These are phyloP conservation scores for Picochlorum costavermella DNA, from an alignment of 139 green algal species.

Conservation along the genomic window DNA sequence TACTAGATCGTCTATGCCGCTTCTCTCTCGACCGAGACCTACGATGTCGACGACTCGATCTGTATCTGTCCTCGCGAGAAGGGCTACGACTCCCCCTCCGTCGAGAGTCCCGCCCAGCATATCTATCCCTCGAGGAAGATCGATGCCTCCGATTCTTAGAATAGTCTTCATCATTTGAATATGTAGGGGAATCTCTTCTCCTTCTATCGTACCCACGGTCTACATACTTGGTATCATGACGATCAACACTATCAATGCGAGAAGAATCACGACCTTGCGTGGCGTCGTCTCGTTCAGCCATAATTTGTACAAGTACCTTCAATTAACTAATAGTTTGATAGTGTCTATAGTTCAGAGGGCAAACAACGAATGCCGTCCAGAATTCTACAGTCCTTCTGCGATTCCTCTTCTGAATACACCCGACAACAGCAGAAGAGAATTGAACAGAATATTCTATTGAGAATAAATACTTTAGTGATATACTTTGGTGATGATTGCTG, in stretches of 20 bases:
- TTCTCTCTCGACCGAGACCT: constrained; percentile 7
- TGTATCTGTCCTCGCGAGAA: not conserved
- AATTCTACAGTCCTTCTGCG: no score
- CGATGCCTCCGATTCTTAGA: not conserved
- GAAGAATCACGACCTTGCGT: not conserved
- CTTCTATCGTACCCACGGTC: not conserved
- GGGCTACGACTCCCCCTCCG: not conserved
- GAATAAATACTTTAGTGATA: no score
- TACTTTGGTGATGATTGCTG: no score
- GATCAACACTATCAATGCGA: constrained; percentile 1
- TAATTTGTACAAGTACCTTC: not conserved
- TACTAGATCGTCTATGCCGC: not conserved
- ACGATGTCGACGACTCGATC: not conserved
- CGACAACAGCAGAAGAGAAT: no score
- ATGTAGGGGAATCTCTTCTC: not conserved
- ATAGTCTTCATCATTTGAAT: no score
- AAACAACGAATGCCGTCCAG: no score
- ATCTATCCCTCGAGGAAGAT: constrained; percentile 12
- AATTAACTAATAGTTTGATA: no score
- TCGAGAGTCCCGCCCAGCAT: not conserved
- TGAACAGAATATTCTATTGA: no score
- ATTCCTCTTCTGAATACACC: no score
- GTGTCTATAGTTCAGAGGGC: no score
- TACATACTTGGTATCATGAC: not conserved
- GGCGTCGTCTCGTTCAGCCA: not conserved